phyloP scores from a whole-genome alignment of 164 flowering plant genomes.

The Dillenia suffruticosa region DNA sequence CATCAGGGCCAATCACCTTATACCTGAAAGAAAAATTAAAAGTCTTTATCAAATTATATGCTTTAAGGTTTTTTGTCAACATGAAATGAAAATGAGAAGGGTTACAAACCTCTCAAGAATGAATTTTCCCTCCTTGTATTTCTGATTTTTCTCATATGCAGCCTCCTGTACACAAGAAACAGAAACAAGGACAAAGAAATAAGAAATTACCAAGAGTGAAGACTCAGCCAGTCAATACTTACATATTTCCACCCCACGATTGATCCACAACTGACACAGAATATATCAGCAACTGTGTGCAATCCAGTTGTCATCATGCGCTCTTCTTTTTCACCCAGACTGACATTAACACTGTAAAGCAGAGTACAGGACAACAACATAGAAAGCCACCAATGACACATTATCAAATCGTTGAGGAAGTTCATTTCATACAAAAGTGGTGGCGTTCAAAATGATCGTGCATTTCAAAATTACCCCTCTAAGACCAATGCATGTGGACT shows the following conservation, averaged over 20 bases:
- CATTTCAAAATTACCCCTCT: too few relatives aligned
- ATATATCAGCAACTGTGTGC: conserved; percentile 30
- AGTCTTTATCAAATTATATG: too few relatives aligned
- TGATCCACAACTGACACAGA: conserved; percentile 32
- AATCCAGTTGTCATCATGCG: conserved; percentile 28
- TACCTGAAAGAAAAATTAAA: too few relatives aligned
- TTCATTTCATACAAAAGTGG: too few relatives aligned
- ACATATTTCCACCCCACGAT: conserved; percentile 34
- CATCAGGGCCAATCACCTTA: too few relatives aligned
- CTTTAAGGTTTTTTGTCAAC: too few relatives aligned
- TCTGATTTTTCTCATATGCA: conserved; percentile 24
- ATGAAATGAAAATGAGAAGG: too few relatives aligned
- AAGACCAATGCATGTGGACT: too few relatives aligned
- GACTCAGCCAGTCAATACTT: background rate
- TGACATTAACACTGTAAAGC: conserved; percentile 22
- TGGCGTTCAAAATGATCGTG: too few relatives aligned
- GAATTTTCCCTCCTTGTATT: conserved; percentile 22
- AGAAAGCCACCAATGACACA: too few relatives aligned
- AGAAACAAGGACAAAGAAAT: background rate
- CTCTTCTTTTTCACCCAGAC: conserved; percentile 20
- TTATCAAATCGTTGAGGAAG: too few relatives aligned
- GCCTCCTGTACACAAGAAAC: conserved; percentile 17
- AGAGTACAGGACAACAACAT: background rate
- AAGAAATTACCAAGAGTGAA: too few relatives aligned
- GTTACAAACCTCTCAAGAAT: background rate